Percentiles rank a stretch among this genome's conserved stretches.
phyloP scores from a whole-genome alignment of 1,139 yeast genomes.

The Geotrichum armillariae region DNA sequence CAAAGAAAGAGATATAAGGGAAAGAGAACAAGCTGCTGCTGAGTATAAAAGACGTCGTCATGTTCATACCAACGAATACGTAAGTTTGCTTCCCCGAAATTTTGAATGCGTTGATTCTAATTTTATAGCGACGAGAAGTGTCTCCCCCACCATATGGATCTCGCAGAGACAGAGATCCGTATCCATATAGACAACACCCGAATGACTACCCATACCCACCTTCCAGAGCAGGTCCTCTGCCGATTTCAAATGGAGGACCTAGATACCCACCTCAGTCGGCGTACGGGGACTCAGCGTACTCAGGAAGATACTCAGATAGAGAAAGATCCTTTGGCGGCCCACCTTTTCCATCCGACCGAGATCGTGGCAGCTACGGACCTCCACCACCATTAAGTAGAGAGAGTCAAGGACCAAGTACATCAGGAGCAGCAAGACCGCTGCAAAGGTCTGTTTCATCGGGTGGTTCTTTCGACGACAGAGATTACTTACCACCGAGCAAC shows the following conservation, averaged over 20 bases:
- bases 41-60: constrained; percentile 34
- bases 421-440: too few relatives aligned
- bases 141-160: constrained; percentile 8
- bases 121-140: constrained; percentile 7
- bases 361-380: constrained; percentile 1
- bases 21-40: constrained; percentile 22
- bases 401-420: not conserved
- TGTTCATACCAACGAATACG: constrained; percentile 22
- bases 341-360: constrained; percentile 23
- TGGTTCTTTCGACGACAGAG: not conserved
- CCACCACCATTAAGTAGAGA: not conserved
- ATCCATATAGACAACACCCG: not conserved
- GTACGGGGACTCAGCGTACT: constrained; percentile 7
- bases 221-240: constrained; percentile 10
- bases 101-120: not conserved
- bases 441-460: not conserved
- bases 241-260: constrained; percentile 3
- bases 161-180: constrained; percentile 12
- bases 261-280: constrained; percentile 5
- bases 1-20: constrained; percentile 18
- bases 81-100: constrained; percentile 3
- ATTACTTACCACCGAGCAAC: too few relatives aligned
- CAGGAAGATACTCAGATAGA: constrained; percentile 9
- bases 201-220: constrained; percentile 6
- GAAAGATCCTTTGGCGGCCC: constrained; percentile 4